A percentile compares a stretch with the other conserved stretches of the same genome.
Evolutionary conservation across 345 rosid genomes (phyloP).

Genomic region (Gossypium raimondii): DNA sequence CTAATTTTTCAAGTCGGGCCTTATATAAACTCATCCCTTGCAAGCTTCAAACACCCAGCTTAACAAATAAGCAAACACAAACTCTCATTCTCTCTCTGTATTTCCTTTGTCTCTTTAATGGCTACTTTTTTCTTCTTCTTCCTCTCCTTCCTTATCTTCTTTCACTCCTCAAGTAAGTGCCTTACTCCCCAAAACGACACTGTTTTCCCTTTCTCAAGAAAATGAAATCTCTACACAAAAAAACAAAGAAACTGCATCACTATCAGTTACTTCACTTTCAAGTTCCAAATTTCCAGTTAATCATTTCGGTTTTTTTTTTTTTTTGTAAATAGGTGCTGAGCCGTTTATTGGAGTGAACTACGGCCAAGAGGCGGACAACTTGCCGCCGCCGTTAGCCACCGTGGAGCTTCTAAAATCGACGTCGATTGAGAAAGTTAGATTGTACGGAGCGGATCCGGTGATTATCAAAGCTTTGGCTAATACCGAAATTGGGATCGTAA

Average conservation of each 20-base stretch:
- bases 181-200: neutral
- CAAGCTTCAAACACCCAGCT: neutral
- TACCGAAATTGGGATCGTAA: conserved; percentile 69
- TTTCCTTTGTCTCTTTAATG: conserved; percentile 17
- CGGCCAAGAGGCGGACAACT: conserved; percentile 84
- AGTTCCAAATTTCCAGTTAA: neutral
- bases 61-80: conserved; percentile 1
- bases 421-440: conserved; percentile 59
- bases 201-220: neutral
- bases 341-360: conserved; percentile 82
- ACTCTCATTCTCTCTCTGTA: neutral
- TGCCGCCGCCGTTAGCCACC: conserved; percentile 81
- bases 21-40: neutral
- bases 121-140: conserved; percentile 27
- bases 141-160: conserved; percentile 28
- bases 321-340: conserved; percentile 44
- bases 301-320: neutral
- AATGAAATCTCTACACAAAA: neutral
- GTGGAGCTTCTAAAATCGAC: conserved; percentile 79
- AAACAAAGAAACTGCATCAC: neutral
- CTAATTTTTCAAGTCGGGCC: too few relatives aligned
- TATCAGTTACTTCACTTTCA: neutral
- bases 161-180: conserved; percentile 44
- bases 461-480: conserved; percentile 71
- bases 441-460: conserved; percentile 83